phyloP scores from a whole-genome alignment of 805 yeast species.

The Kodamaea leandrae region DNA sequence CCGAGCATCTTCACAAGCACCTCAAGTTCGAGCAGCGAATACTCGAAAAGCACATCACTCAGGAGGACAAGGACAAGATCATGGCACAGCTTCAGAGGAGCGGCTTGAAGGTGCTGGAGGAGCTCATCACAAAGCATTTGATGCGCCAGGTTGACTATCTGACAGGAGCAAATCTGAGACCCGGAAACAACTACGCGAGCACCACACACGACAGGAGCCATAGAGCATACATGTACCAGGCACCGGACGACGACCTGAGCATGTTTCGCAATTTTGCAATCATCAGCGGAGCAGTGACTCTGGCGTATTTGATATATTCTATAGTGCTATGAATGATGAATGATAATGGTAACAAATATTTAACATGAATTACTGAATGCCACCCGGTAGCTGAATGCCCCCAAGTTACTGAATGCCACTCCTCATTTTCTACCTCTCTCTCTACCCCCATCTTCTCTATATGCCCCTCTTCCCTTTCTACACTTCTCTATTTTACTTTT shows the following conservation, averaged over 20 bases:
- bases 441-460: background rate
- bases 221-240: constrained; percentile 35
- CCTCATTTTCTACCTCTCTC: background rate
- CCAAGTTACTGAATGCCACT: background rate
- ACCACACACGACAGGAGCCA: background rate
- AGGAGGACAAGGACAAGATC: constrained; percentile 31
- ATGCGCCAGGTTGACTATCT: constrained; percentile 35
- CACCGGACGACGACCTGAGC: constrained; percentile 21
- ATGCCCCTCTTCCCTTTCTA: background rate
- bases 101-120: constrained; percentile 38
- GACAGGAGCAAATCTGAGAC: constrained; percentile 7
- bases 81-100: constrained; percentile 32
- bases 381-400: background rate
- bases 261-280: constrained; percentile 23
- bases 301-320: constrained; percentile 26
- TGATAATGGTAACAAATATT: background rate
- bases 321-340: background rate
- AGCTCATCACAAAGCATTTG: constrained; percentile 40
- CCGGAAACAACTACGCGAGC: constrained; percentile 9
- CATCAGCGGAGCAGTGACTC: constrained; percentile 34
- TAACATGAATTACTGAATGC: background rate
- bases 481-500: background rate
- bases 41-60: constrained; percentile 29
- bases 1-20: constrained; percentile 51
- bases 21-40: constrained; percentile 47